phyloP scores from a whole-genome alignment of 2,329 filamentous ascomycete genomes.

The Lachnellula subtilissima region DNA sequence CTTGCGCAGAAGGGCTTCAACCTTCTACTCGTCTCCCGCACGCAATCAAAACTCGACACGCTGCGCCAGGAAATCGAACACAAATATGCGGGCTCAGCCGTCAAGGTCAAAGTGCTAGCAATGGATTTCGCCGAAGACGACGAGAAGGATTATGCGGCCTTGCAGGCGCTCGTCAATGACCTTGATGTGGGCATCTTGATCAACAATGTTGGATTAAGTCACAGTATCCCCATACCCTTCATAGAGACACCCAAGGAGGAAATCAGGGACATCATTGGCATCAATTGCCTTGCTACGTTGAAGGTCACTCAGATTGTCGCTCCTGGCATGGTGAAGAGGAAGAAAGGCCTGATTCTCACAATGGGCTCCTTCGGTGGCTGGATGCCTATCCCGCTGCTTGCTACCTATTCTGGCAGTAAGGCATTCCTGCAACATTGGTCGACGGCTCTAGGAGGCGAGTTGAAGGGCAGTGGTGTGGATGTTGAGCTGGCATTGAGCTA shows the following conservation, averaged over 20 bases:
- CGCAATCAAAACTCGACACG: slow-evolving; percentile 80
- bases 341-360: slow-evolving; percentile 84
- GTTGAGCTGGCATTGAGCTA: slow-evolving; percentile 92
- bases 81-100: slow-evolving; percentile 55
- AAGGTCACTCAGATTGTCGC: slow-evolving; percentile 81
- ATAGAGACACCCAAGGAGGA: slow-evolving; percentile 72
- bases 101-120: slow-evolving; percentile 72
- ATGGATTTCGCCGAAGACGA: slow-evolving; percentile 89
- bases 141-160: slow-evolving; percentile 71
- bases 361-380: slow-evolving; percentile 97
- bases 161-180: slow-evolving; percentile 63
- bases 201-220: slow-evolving; percentile 96
- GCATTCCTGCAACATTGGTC: slow-evolving; percentile 98
- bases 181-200: slow-evolving; percentile 83
- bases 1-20: slow-evolving; percentile 92
- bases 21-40: slow-evolving; percentile 89
- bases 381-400: slow-evolving; percentile 84
- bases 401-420: slow-evolving; percentile 96
- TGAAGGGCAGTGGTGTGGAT: slow-evolving; percentile 73
- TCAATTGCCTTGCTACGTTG: slow-evolving; percentile 91
- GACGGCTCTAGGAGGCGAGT: slow-evolving; percentile 75
- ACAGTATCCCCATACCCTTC: slow-evolving; percentile 89
- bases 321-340: slow-evolving; percentile 78
- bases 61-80: slow-evolving; percentile 70
- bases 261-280: slow-evolving; percentile 83